These are phyloP conservation scores for Tuber brumale DNA, from an alignment of 495 filamentous ascomycete species.

Conservation along the genomic window DNA sequence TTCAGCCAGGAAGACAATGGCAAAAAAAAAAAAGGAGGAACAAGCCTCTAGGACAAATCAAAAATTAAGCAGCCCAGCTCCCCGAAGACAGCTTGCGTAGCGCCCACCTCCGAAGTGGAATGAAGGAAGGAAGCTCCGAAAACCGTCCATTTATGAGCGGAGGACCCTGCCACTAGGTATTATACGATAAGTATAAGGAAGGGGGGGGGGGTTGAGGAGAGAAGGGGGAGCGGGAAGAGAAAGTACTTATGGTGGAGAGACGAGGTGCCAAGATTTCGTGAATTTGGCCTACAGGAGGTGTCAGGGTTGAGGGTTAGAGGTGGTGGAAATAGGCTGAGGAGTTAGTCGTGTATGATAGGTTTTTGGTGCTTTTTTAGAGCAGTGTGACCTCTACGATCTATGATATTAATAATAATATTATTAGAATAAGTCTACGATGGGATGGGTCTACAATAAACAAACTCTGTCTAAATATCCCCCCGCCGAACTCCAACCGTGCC, in stretches of 20 bases:
- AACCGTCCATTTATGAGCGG: not conserved
- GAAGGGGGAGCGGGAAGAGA: not conserved
- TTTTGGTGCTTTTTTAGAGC: too few species aligned
- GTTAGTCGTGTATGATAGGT: too few species aligned
- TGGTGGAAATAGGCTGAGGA: not conserved
- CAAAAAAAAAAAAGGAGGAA: not conserved
- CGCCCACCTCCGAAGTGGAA: not conserved
- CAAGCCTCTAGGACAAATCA: not conserved
- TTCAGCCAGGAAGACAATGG: not conserved
- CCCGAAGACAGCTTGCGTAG: not conserved
- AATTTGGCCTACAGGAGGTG: not conserved
- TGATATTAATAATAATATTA: too few species aligned
- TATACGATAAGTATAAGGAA: too few species aligned
- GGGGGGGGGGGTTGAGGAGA: too few species aligned
- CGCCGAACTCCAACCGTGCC: too few species aligned
- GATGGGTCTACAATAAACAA: too few species aligned
- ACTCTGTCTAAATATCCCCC: too few species aligned
- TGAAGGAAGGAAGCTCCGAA: not conserved
- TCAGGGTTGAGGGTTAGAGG: not conserved
- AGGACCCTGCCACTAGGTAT: not conserved
- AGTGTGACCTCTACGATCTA: too few species aligned
- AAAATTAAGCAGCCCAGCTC: not conserved
- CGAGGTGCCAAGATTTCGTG: not conserved
- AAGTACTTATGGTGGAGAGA: not conserved
- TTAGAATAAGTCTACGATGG: too few species aligned